Evolutionary conservation across 2,329 filamentous ascomycete genomes (phyloP).

Genomic region (Exserohilum turcica): DNA sequence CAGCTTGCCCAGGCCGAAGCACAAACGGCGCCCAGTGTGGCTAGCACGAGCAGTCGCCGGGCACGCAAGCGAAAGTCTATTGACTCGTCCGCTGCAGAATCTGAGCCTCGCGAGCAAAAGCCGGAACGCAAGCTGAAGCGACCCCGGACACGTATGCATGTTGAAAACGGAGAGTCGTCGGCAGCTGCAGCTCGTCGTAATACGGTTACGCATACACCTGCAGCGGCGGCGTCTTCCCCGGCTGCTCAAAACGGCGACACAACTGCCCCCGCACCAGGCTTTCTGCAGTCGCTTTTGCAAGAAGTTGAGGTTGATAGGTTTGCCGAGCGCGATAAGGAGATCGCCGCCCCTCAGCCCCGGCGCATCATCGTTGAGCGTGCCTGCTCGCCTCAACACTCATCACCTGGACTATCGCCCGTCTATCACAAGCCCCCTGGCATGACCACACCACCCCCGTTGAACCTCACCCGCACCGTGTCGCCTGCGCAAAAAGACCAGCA

Average conservation of each 20-base stretch:
- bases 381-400: constrained; percentile 58
- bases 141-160: constrained; percentile 75
- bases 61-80: constrained; percentile 79
- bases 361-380: constrained; percentile 48
- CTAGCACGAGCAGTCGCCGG: constrained; percentile 47
- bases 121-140: constrained; percentile 86
- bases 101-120: constrained; percentile 62
- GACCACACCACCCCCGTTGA: constrained; percentile 70
- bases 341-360: constrained; percentile 48
- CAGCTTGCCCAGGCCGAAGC: constrained; percentile 43
- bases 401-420: constrained; percentile 70
- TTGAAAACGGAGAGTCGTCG: constrained; percentile 55
- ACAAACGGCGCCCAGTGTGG: constrained; percentile 23
- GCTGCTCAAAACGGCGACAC: constrained; percentile 27
- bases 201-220: constrained; percentile 23
- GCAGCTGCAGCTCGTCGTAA: constrained; percentile 37
- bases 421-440: constrained; percentile 70
- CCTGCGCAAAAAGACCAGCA: constrained; percentile 55
- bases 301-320: constrained; percentile 71
- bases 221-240: constrained; percentile 25
- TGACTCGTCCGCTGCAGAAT: constrained; percentile 72
- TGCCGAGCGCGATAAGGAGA: constrained; percentile 44
- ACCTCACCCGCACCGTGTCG: constrained; percentile 65
- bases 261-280: constrained; percentile 65
- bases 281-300: constrained; percentile 83